Base-by-base conservation (phyloP, 1,139 yeast species). In the Kurtzmaniella quercitrusa region DNA sequence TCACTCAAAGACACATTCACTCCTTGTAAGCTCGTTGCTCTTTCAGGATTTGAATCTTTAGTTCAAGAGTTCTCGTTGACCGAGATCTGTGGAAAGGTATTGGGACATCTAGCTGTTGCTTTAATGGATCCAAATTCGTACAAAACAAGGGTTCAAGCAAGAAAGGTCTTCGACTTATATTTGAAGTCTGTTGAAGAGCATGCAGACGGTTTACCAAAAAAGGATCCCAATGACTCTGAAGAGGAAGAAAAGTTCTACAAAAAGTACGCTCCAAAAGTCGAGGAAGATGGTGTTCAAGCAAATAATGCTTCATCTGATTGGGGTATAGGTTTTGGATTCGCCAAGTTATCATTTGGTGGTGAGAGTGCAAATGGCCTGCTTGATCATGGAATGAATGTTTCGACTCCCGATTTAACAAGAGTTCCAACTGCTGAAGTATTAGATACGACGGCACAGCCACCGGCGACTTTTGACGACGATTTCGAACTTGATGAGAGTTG, bases 91-190 rank as follows among this genome's bases (percentile, higher is more conserved):
- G 79, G 82, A 30, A 87, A 84, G 56, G 77, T 91, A n/a, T 63
- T 93, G 47, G 94, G 96, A 0, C 88, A 89, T 5, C 75, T 93
- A 46, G 91, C 96, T 0, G 88, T 94, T 1, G 80, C 93, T 0
- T 68, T 93, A 46, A 74, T 93, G 61, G 98, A 93, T 58, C 75
- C 71, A 44, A 83, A 84, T 44, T 72, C 79, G 1, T 49, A 49
- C n/a, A 74, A 78, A 43, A 93, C 91, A 1, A 71, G 98, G 44
- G 61, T 61, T 1, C 88, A 84, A 54, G 95, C 97, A 0, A 79
- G 78, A 49, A 63, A 71, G 40, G 73, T 88, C 0, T 82, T 89
- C 55, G 80, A 81, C 33, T 50, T 76, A 28, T 87, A 84, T 55
- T 73, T 88, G 58, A 68, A 70, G 15, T 78, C 82, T 45, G 84